Percentiles rank a stretch among this genome's conserved stretches.
Evolutionary conservation across 306 rosid genomes (phyloP).

Genomic region (Astragalus membranaceus): DNA sequence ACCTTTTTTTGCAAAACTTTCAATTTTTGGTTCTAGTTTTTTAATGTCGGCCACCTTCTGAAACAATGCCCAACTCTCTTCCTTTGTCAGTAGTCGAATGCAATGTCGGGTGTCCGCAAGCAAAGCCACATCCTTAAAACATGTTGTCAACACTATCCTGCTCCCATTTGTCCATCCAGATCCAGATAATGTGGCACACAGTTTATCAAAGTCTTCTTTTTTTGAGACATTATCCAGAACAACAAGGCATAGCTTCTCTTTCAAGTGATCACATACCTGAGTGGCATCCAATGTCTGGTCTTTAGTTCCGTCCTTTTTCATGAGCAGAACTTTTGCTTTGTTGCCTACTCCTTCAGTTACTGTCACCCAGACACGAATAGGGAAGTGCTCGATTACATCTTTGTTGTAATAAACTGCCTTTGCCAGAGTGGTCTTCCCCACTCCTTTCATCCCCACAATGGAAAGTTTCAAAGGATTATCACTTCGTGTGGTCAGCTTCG

Average conservation of each 20-base stretch:
- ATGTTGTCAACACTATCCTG: conserved; percentile 29
- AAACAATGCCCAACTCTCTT: conserved; percentile 26
- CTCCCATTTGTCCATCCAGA: not conserved
- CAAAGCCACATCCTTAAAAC: not conserved
- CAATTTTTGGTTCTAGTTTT: not conserved
- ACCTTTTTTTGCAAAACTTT: conserved; percentile 14
- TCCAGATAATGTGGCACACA: not conserved
- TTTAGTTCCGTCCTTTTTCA: not conserved
- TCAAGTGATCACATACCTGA: not conserved
- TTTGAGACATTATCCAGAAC: conserved; percentile 25
- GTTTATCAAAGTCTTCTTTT: not conserved
- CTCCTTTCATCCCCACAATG: conserved; percentile 37
- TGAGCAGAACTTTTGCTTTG: conserved; percentile 6
- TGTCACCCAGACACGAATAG: conserved; percentile 22
- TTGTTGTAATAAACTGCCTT: conserved; percentile 17
- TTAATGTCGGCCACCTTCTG: conserved; percentile 2
- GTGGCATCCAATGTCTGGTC: not conserved
- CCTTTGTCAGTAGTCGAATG: conserved; percentile 30
- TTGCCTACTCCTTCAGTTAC: not conserved
- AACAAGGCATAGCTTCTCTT: not conserved
- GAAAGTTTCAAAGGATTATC: not conserved
- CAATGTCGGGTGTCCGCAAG: not conserved
- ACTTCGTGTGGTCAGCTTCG: not conserved
- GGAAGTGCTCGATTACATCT: not conserved
- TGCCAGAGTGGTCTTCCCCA: conserved; percentile 43